Conservation (phyloP, 768 basidiomycete species). For the Scleroderma citrinum region DNA sequence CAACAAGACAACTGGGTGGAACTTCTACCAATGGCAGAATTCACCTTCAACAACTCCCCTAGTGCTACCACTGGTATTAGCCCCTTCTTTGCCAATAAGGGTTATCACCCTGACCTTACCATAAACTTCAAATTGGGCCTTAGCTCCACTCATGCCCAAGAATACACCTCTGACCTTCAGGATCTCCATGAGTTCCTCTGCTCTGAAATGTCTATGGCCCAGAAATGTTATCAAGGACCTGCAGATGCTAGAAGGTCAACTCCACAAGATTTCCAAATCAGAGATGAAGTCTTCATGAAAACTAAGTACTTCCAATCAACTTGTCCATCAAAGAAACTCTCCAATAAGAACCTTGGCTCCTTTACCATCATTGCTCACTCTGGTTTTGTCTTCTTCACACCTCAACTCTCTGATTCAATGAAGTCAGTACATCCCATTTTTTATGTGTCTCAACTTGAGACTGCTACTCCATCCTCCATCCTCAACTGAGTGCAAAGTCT, state of each 20-base stretch:
- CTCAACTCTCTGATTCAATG: background rate
- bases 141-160: conserved; percentile 9
- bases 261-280: no score
- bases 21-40: conserved; percentile 27
- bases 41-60: conserved; percentile 26
- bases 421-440: background rate
- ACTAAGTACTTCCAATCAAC: no score
- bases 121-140: conserved; percentile 8
- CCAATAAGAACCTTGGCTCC: no score
- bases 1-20: conserved; percentile 31
- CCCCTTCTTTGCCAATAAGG: conserved; percentile 28
- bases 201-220: no score
- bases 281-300: no score
- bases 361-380: background rate
- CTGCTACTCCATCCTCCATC: no score
- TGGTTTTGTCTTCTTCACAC: background rate
- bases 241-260: no score
- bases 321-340: no score
- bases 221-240: no score
- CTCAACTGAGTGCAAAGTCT: no score
- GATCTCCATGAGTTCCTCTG: no score
- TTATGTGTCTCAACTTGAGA: background rate
- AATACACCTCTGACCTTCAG: conserved; percentile 11
- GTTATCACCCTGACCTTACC: conserved; percentile 21
- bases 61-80: conserved; percentile 21